Base-by-base conservation (phyloP, 1,139 yeast genomes). In the Hansenula sp. region DNA sequence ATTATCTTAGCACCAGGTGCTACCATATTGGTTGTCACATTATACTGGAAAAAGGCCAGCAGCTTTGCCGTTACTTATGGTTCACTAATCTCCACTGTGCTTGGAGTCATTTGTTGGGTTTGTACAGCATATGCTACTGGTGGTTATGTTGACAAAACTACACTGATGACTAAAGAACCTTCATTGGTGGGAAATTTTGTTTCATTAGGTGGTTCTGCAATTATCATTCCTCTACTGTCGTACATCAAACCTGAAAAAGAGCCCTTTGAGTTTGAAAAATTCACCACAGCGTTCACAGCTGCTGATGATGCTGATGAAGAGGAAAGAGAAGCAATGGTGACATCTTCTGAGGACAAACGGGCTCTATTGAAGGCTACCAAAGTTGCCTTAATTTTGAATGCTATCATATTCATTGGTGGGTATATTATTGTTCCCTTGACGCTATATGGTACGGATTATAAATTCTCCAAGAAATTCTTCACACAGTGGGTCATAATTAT, bases 1-100 rank as follows among this genome's bases (percentile, higher is more conserved):
- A 67, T 68, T 40, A 54, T 66, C 15, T 48, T 69, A 27, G 61
- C 63, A 9, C 70, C 73, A 9, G 70, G 67, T 41, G 72, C 67
- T 28, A 53, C 65, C 44, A 68, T 71, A 1, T 59, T 68, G 15
- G 55, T 60, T 3, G 54, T 61, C 32, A 15, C 59, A 58, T 59
- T 69, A 31, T 77, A 77, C 44, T 79, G 83, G 57, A 71, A 72
- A 38, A 79, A 77, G 33, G 70, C 76, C 44, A 69, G 77, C 3
- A 62, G 58, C 42, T 58, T 57, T 42, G 69, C 76, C 4, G 71
- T 73, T 12, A 47, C 67, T 15, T 56, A 71, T 28, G 72, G 80
- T 5, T 75, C 79, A 3, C 70, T 77, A 7, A 51, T 74, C 32
- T 78, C 79, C 1, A 70, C 80, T 2, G 50, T 61, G 1, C 60